Percentiles rank a stretch among this genome's conserved stretches.
Evolutionary conservation across 768 basidiomycete genomes (phyloP).

Genomic region (Punctularia strigosozonata): DNA sequence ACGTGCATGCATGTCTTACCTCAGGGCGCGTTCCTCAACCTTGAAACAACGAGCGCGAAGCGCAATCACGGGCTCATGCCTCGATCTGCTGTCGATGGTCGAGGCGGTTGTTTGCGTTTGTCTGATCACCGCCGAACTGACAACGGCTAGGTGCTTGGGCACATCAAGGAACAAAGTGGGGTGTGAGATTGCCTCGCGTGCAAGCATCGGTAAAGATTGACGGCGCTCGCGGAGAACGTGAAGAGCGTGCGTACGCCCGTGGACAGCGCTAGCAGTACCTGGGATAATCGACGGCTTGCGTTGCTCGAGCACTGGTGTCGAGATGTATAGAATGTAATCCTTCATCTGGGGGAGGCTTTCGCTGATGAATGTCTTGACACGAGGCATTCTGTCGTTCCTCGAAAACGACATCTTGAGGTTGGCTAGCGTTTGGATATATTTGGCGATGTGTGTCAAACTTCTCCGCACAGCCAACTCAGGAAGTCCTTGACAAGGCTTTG

Average conservation of each 20-base stretch:
- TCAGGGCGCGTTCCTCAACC: slow-evolving; percentile 57
- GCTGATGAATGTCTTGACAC: slow-evolving; percentile 61
- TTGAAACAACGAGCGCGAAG: slow-evolving; percentile 53
- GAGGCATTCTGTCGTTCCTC: slow-evolving; percentile 80
- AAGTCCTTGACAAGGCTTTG: slow-evolving; percentile 33
- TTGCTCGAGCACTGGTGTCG: slow-evolving; percentile 31
- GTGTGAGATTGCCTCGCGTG: slow-evolving; percentile 59
- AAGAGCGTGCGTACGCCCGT: slow-evolving; percentile 41
- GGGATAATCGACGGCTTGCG: slow-evolving; percentile 12
- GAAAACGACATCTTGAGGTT: slow-evolving; percentile 55
- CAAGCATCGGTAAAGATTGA: slow-evolving; percentile 40
- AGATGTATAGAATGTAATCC: slow-evolving; percentile 68
- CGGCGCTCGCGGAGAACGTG: slow-evolving; percentile 49
- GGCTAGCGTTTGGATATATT: slow-evolving; percentile 82
- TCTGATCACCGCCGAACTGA: slow-evolving; percentile 69
- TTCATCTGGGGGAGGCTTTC: slow-evolving; percentile 59
- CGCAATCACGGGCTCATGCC: slow-evolving; percentile 35
- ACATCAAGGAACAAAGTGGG: slow-evolving; percentile 70
- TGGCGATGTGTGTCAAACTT: slow-evolving; percentile 75
- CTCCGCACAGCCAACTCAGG: slow-evolving; percentile 59
- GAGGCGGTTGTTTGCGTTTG: slow-evolving; percentile 35
- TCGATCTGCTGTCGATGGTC: no score
- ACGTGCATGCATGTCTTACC: no score
- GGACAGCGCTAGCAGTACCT: slow-evolving; percentile 19
- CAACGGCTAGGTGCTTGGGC: slow-evolving; percentile 63